Percentiles rank a stretch among this genome's conserved stretches.
Conservation (phyloP, 2,329 filamentous ascomycete genomes). For the Pseudogymnoascus destructans region DNA sequence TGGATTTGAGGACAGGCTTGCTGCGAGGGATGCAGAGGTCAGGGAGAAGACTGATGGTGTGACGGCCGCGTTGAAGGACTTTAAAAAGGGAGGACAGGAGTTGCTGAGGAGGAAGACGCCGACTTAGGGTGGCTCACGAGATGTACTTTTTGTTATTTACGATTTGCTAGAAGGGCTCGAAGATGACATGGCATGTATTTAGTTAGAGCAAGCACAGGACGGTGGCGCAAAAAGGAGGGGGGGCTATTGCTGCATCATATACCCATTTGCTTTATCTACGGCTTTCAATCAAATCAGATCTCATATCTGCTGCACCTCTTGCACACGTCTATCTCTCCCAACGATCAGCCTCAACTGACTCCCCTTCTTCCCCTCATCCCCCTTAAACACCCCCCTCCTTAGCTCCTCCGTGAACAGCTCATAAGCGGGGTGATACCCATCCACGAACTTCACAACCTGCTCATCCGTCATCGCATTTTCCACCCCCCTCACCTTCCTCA, state of each 20-base stretch:
- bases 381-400: slow-evolving; percentile 34
- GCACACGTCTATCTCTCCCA: slow-evolving; percentile 32
- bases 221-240: neutral
- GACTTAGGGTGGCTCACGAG: neutral
- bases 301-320: slow-evolving; percentile 24
- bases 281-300: neutral
- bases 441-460: slow-evolving; percentile 51
- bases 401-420: slow-evolving; percentile 40
- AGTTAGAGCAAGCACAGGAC: neutral
- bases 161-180: neutral
- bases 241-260: slow-evolving; percentile 12
- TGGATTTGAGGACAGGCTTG: slow-evolving; percentile 21
- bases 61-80: slow-evolving; percentile 19
- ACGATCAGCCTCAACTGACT: slow-evolving; percentile 34
- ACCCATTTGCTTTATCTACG: slow-evolving; percentile 18
- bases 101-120: slow-evolving; percentile 11
- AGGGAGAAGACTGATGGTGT: slow-evolving; percentile 16
- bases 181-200: slow-evolving; percentile 5
- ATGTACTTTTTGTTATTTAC: neutral
- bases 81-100: slow-evolving; percentile 19
- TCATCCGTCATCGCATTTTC: slow-evolving; percentile 50
- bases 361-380: slow-evolving; percentile 24
- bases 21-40: slow-evolving; percentile 20
- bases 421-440: slow-evolving; percentile 43
- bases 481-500: slow-evolving; percentile 40